Evolutionary conservation across 495 filamentous ascomycete genomes (phyloP).

Genomic region (Aspergillus affinis): DNA sequence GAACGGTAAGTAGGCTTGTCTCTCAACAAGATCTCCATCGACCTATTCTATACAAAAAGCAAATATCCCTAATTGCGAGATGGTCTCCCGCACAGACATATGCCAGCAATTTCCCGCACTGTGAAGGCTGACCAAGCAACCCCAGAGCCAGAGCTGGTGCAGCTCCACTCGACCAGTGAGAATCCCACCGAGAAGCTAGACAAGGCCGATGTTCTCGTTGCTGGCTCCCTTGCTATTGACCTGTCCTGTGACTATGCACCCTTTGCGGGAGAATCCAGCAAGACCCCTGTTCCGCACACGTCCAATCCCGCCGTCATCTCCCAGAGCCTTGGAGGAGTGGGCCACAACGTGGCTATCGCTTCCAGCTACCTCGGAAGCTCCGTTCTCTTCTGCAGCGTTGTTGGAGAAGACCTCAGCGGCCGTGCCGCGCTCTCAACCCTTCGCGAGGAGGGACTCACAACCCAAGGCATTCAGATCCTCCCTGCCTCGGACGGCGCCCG

Average conservation of each 20-base stretch:
- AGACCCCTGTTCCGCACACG: constrained; percentile 64
- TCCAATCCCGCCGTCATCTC: constrained; percentile 81
- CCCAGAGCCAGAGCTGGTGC: constrained; percentile 18
- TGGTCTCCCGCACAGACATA: constrained; percentile 35
- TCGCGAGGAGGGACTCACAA: constrained; percentile 59
- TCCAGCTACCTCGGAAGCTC: constrained; percentile 60
- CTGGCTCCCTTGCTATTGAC: constrained; percentile 87
- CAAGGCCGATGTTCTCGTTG: constrained; percentile 71
- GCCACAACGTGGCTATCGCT: constrained; percentile 86
- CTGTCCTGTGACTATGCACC: constrained; percentile 76
- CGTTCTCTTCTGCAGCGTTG: constrained; percentile 69
- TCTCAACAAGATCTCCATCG: background rate
- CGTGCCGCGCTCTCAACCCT: constrained; percentile 65
- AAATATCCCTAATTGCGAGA: constrained; percentile 37
- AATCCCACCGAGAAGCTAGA: constrained; percentile 13
- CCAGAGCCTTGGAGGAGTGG: constrained; percentile 89
- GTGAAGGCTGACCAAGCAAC: constrained; percentile 28
- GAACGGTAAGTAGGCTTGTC: constrained; percentile 40
- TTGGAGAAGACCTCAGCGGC: constrained; percentile 77
- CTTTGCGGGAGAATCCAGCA: constrained; percentile 25
- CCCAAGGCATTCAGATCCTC: constrained; percentile 58
- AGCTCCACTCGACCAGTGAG: constrained; percentile 10
- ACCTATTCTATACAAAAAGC: background rate
- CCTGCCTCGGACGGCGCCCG: constrained; percentile 48
- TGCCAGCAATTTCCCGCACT: constrained; percentile 37